Evolutionary conservation across 1,284 basidiomycete genomes (phyloP).

Genomic region (Fomes fomentarius): DNA sequence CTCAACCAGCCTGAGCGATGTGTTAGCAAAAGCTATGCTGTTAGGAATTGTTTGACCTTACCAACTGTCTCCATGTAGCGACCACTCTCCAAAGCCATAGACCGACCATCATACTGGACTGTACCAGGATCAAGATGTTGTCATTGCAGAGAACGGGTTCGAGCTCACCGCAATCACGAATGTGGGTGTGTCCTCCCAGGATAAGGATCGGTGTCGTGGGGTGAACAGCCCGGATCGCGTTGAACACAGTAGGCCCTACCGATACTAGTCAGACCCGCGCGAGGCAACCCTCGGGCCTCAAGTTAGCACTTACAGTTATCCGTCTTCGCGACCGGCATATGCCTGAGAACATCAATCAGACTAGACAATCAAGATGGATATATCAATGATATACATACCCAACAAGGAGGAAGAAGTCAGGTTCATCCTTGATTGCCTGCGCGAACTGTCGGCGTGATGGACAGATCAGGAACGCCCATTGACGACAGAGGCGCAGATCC

Average conservation of each 20-base stretch:
- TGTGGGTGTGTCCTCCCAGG: conserved; percentile 81
- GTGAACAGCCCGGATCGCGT: conserved; percentile 75
- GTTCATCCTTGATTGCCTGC: conserved; percentile 78
- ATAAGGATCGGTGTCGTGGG: conserved; percentile 77
- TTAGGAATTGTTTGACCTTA: conserved; percentile 25
- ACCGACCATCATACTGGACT: conserved; percentile 64
- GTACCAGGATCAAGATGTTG: neutral
- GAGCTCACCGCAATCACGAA: conserved; percentile 73
- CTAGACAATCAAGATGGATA: no score
- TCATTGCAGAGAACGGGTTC: neutral
- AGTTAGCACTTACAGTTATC: conserved; percentile 59
- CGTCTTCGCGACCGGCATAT: conserved; percentile 64
- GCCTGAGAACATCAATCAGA: no score
- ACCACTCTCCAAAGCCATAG: conserved; percentile 79
- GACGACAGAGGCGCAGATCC: neutral
- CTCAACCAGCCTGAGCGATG: conserved; percentile 26
- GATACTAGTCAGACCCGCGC: conserved; percentile 7
- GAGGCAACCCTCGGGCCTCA: neutral
- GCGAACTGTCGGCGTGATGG: conserved; percentile 53
- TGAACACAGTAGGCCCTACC: conserved; percentile 69
- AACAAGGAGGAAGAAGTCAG: conserved; percentile 79
- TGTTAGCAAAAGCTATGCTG: no score
- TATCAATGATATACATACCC: conserved; percentile 56
- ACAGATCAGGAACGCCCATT: no score
- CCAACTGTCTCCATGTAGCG: conserved; percentile 89